These are phyloP conservation scores for Lachnellula occidentalis DNA, from an alignment of 2,329 filamentous ascomycete species.

Conservation along the genomic window DNA sequence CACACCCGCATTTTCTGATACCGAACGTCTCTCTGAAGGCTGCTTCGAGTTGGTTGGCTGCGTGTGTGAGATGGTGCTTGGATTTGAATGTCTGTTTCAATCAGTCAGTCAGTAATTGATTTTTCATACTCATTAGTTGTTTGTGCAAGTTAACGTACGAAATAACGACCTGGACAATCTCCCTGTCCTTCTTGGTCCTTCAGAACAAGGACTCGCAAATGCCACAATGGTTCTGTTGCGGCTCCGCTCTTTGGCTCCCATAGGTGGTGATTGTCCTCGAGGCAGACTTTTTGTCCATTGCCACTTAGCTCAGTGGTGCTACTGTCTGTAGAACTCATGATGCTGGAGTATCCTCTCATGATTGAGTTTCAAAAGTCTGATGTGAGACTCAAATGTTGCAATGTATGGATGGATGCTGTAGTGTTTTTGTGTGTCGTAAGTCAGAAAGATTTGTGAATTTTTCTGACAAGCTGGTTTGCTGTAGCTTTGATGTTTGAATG, in stretches of 20 bases:
- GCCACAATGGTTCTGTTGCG: conserved; percentile 17
- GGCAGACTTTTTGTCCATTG: conserved; percentile 19
- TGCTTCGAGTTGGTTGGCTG: conserved; percentile 21
- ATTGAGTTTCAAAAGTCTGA: conserved; percentile 3
- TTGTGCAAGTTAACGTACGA: conserved; percentile 14
- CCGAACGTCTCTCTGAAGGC: conserved; percentile 20
- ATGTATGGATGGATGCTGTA: conserved; percentile 6
- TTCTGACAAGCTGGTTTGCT: neutral
- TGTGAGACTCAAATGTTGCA: conserved; percentile 5
- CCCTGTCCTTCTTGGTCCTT: conserved; percentile 21
- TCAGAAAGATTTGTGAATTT: conserved; percentile 11
- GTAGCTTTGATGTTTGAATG: neutral
- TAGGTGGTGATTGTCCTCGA: conserved; percentile 17
- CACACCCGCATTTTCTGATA: conserved; percentile 21
- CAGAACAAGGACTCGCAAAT: conserved; percentile 21
- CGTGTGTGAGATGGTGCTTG: conserved; percentile 20
- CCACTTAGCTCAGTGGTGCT: conserved; percentile 13
- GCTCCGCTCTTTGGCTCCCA: conserved; percentile 14
- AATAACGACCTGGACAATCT: conserved; percentile 19
- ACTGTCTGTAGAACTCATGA: conserved; percentile 16
- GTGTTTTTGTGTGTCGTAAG: conserved; percentile 16
- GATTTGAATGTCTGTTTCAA: conserved; percentile 21
- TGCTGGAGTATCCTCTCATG: conserved; percentile 20
- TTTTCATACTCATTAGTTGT: neutral
- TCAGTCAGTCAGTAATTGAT: conserved; percentile 5